phyloP scores from a whole-genome alignment of 164 flowering plant species.

The Warburgia ugandensis region DNA sequence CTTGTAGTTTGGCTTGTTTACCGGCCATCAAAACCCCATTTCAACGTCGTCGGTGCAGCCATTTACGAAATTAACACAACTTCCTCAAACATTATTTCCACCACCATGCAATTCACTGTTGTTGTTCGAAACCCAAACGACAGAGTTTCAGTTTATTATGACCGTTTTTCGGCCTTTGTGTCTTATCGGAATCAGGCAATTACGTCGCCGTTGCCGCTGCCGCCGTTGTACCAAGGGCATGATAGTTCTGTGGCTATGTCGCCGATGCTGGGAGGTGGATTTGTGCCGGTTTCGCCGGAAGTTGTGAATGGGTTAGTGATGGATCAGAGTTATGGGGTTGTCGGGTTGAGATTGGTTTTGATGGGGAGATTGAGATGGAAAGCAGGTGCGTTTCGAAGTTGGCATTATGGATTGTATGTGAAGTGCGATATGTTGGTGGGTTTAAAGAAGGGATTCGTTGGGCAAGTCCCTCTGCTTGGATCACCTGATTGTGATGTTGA shows the following conservation, averaged over 20 bases:
- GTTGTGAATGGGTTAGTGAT: slow-evolving; percentile 41
- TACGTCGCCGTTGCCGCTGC: slow-evolving; percentile 47
- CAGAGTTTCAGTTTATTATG: slow-evolving; percentile 51
- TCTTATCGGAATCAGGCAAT: slow-evolving; percentile 51
- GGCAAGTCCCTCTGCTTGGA: slow-evolving; percentile 68
- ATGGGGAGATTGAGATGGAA: slow-evolving; percentile 65
- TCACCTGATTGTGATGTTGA: slow-evolving; percentile 58
- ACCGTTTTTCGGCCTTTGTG: slow-evolving; percentile 45
- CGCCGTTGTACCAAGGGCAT: slow-evolving; percentile 42
- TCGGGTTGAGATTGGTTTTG: slow-evolving; percentile 50
- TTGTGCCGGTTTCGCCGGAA: slow-evolving; percentile 54
- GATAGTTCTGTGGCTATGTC: slow-evolving; percentile 54
- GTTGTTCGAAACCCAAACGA: slow-evolving; percentile 62
- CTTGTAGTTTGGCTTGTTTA: slow-evolving; percentile 65
- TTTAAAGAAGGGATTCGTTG: slow-evolving; percentile 41
- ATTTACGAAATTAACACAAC: slow-evolving; percentile 51
- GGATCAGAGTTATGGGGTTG: slow-evolving; percentile 62
- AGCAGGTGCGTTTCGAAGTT: slow-evolving; percentile 44
- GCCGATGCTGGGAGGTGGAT: slow-evolving; percentile 42
- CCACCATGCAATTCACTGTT: slow-evolving; percentile 72
- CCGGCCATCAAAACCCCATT: slow-evolving; percentile 62
- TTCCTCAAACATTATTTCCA: slow-evolving; percentile 35
- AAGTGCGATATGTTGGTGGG: slow-evolving; percentile 69
- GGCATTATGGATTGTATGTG: slow-evolving; percentile 40
- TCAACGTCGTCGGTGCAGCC: slow-evolving; percentile 54